These are phyloP conservation scores for Dovyalis caffra DNA, from an alignment of 345 rosid genomes.

Conservation along the genomic window DNA sequence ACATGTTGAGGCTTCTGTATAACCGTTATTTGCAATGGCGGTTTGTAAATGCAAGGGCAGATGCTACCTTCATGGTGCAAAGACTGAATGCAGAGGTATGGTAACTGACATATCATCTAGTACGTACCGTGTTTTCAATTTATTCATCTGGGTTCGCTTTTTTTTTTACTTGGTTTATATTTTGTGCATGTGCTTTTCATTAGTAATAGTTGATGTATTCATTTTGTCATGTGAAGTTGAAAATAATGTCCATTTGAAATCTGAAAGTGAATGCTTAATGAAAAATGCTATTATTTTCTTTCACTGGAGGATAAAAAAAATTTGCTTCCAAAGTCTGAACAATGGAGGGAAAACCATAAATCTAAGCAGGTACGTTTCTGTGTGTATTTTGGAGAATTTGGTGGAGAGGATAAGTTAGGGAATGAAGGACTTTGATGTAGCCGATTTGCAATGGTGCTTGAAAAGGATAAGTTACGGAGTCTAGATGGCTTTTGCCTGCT, in stretches of 20 bases:
- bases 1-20: conserved; percentile 77
- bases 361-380: background rate
- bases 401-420: background rate
- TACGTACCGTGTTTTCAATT: conserved; percentile 5
- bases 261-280: background rate
- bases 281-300: background rate
- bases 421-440: conserved; percentile 6
- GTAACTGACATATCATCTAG: background rate
- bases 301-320: background rate
- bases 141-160: background rate
- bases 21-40: conserved; percentile 83
- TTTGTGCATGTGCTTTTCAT: background rate
- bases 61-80: conserved; percentile 65
- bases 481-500: conserved; percentile 1
- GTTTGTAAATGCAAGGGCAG: conserved; percentile 77
- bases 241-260: background rate
- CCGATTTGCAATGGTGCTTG: background rate
- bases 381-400: background rate
- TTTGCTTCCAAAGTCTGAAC: background rate
- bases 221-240: background rate
- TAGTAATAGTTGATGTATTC: background rate
- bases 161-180: background rate
- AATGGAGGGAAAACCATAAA: background rate
- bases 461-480: background rate
- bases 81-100: conserved; percentile 72